Conservation (phyloP, 2,329 filamentous ascomycete genomes). For the Hymenoscyphus infarciens region DNA sequence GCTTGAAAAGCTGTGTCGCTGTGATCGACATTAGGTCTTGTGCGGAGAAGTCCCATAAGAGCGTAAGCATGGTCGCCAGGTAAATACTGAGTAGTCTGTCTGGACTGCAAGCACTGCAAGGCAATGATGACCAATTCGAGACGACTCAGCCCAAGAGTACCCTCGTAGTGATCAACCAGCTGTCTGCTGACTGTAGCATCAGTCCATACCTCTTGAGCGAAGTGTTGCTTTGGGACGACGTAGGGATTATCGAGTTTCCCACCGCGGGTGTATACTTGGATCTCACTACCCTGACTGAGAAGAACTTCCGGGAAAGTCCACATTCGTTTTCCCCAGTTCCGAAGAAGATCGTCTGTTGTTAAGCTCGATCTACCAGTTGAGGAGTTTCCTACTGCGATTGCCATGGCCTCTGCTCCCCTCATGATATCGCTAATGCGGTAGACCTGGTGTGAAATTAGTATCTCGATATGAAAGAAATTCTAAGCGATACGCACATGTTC, state of each 20-base stretch:
- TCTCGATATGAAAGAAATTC: no score
- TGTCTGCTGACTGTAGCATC: constrained; percentile 6
- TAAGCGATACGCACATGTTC: no score
- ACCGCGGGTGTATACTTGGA: constrained; percentile 7
- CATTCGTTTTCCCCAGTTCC: not conserved
- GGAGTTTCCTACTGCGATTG: constrained; percentile 14
- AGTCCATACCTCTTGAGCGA: constrained; percentile 17
- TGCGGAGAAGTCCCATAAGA: constrained; percentile 32
- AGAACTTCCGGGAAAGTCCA: constrained; percentile 20
- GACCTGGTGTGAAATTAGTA: constrained; percentile 12
- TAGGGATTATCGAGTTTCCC: constrained; percentile 3
- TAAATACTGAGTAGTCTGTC: constrained; percentile 13
- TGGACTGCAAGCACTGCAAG: constrained; percentile 26
- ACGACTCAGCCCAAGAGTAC: constrained; percentile 28
- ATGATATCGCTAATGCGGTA: constrained; percentile 25
- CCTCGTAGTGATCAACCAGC: constrained; percentile 33
- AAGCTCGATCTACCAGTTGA: constrained; percentile 10
- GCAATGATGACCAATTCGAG: constrained; percentile 31
- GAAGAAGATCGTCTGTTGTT: constrained; percentile 4
- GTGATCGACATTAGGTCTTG: constrained; percentile 27
- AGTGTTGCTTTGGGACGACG: constrained; percentile 10
- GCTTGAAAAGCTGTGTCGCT: constrained; percentile 33
- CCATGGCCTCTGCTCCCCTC: constrained; percentile 16
- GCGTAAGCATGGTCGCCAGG: constrained; percentile 32
- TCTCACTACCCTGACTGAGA: constrained; percentile 7